Conservation (phyloP, 169 alveolate species). For the Cryptosporidium parvum region DNA sequence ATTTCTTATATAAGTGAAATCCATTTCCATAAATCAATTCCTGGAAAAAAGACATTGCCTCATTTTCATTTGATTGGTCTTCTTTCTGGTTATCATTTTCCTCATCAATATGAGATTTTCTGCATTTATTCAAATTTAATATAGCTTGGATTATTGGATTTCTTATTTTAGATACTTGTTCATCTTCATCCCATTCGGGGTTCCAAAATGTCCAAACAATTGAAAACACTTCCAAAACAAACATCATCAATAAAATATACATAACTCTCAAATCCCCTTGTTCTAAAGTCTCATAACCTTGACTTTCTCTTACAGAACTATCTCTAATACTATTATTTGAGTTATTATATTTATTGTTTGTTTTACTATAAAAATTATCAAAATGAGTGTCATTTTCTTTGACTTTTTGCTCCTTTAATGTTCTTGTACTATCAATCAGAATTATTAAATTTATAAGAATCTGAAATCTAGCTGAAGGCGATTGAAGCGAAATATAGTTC, state of each 20-base stretch:
- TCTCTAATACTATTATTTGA: not conserved
- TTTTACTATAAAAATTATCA: not conserved
- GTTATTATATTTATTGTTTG: not conserved
- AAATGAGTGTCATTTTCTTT: not conserved
- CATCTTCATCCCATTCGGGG: conserved; percentile 33
- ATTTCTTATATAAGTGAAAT: not conserved
- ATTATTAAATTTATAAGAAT: not conserved
- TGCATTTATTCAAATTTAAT: not conserved
- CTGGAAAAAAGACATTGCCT: conserved; percentile 18
- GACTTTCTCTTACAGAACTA: not conserved
- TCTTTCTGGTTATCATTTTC: conserved; percentile 1
- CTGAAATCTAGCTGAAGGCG: conserved; percentile 63
- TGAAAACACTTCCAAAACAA: conserved; percentile 51
- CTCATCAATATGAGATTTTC: not conserved
- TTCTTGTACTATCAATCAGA: not conserved
- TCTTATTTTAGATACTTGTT: not conserved
- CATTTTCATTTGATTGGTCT: not conserved
- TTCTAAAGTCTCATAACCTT: not conserved
- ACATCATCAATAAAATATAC: not conserved
- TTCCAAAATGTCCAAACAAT: conserved; percentile 74
- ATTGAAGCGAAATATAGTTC: conserved; percentile 47
- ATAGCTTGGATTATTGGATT: not conserved
- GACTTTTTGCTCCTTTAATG: not conserved
- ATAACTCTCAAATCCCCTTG: not conserved
- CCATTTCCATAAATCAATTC: conserved; percentile 15